Evolutionary conservation across 495 filamentous ascomycete genomes (phyloP).

Genomic region (Penicillium lagena): DNA sequence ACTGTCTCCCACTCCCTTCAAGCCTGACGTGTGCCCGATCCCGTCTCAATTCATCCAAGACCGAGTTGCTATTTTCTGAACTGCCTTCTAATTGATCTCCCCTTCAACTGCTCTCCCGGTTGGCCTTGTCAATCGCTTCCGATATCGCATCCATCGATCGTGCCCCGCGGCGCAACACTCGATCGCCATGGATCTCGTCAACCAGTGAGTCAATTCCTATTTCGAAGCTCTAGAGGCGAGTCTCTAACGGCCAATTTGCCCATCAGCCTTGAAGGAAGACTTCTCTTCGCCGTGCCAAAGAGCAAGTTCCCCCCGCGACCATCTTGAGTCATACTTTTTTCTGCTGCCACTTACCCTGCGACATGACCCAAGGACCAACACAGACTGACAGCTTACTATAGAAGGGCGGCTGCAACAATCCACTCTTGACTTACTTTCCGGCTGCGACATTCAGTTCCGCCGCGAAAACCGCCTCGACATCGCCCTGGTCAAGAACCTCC

Average conservation of each 20-base stretch:
- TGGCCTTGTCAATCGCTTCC: background rate
- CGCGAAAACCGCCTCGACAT: slow-evolving; percentile 92
- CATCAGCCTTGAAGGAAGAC: slow-evolving; percentile 69
- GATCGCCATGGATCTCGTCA: slow-evolving; percentile 70
- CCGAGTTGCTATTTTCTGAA: background rate
- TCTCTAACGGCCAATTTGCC: slow-evolving; percentile 2
- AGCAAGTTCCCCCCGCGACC: slow-evolving; percentile 51
- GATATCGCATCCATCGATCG: slow-evolving; percentile 1
- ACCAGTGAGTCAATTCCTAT: slow-evolving; percentile 57
- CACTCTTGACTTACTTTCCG: slow-evolving; percentile 79
- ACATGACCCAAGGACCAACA: slow-evolving; percentile 3
- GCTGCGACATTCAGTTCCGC: slow-evolving; percentile 92
- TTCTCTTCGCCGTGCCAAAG: slow-evolving; percentile 95
- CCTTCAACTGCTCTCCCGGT: background rate
- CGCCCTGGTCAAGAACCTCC: slow-evolving; percentile 90
- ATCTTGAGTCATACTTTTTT: slow-evolving; percentile 15
- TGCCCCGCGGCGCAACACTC: slow-evolving; percentile 24
- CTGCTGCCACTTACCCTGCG: background rate
- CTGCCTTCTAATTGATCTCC: slow-evolving; percentile 14
- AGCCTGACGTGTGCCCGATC: background rate
- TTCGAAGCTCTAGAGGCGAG: background rate
- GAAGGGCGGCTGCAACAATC: slow-evolving; percentile 88
- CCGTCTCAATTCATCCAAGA: background rate
- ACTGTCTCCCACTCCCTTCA: background rate
- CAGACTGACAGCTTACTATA: slow-evolving; percentile 29